Percentiles rank a stretch among this genome's conserved stretches.
Evolutionary conservation across 148 eudicot genomes (phyloP).

Genomic region (Drosera capensis): DNA sequence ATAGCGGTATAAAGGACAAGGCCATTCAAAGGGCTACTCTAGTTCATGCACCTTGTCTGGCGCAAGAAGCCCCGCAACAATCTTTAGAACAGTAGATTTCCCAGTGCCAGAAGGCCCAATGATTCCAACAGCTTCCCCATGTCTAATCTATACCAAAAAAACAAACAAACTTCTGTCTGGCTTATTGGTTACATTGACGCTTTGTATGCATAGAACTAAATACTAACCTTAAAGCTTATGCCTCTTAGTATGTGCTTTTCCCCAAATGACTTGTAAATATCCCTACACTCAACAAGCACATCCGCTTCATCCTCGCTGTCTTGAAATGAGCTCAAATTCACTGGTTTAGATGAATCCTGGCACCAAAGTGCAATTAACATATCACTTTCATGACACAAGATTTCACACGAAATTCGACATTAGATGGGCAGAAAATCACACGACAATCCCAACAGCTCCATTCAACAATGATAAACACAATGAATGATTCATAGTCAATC

Average conservation of each 20-base stretch:
- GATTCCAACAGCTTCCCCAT: slow-evolving; percentile 94
- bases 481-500: neutral
- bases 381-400: neutral
- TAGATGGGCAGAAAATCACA: too few relatives aligned
- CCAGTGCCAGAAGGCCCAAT: slow-evolving; percentile 97
- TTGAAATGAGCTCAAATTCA: slow-evolving; percentile 19
- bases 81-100: slow-evolving; percentile 79
- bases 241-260: slow-evolving; percentile 81
- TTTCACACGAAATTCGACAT: too few relatives aligned
- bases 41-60: slow-evolving; percentile 56
- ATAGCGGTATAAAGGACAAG: neutral
- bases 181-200: neutral
- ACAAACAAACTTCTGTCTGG: neutral
- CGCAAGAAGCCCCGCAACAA: slow-evolving; percentile 88
- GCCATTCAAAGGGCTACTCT: neutral
- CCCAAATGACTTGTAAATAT: slow-evolving; percentile 77
- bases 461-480: neutral
- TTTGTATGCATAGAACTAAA: neutral
- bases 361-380: neutral
- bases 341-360: slow-evolving; percentile 32
- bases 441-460: neutral
- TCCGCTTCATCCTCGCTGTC: slow-evolving; percentile 56
- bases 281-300: slow-evolving; percentile 85
- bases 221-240: slow-evolving; percentile 76
- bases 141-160: slow-evolving; percentile 46